phyloP scores from a whole-genome alignment of 2,329 filamentous ascomycete species.

The Didymella lethalis region DNA sequence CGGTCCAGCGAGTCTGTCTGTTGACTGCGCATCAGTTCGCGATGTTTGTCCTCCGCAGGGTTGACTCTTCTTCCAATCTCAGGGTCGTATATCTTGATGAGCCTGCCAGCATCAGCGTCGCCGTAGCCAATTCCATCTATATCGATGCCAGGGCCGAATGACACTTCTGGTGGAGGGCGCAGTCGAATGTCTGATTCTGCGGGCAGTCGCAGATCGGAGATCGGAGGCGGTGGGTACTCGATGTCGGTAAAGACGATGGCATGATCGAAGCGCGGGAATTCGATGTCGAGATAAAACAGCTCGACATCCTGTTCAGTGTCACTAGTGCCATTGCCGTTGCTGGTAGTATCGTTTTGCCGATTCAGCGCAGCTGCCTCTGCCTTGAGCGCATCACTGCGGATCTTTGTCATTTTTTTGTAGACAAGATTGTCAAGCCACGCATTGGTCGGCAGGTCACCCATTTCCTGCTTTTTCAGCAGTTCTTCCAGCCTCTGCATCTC shows the following conservation, averaged over 20 bases:
- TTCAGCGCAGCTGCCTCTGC: conserved; percentile 51
- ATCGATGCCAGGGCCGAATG: conserved; percentile 88
- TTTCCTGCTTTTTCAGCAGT: conserved; percentile 96
- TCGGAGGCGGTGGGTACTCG: conserved; percentile 85
- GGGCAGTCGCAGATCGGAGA: conserved; percentile 75
- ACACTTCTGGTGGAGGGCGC: conserved; percentile 86
- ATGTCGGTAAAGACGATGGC: conserved; percentile 94
- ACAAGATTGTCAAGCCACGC: conserved; percentile 97
- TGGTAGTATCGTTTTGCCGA: conserved; percentile 30
- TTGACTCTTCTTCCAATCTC: conserved; percentile 91
- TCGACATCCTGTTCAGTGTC: conserved; percentile 60
- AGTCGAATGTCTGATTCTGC: conserved; percentile 70
- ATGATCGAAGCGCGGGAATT: conserved; percentile 94
- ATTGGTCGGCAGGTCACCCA: conserved; percentile 91
- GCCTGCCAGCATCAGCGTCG: conserved; percentile 62
- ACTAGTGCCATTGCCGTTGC: conserved; percentile 20
- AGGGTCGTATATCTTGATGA: conserved; percentile 91
- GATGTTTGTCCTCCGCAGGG: conserved; percentile 93
- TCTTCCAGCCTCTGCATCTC: conserved; percentile 90
- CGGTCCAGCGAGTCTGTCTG: conserved; percentile 94
- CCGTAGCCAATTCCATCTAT: conserved; percentile 65
- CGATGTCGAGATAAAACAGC: conserved; percentile 84
- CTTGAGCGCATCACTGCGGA: conserved; percentile 52
- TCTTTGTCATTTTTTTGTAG: conserved; percentile 86
- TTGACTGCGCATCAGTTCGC: conserved; percentile 87